A percentile compares a stretch with the other conserved stretches of the same genome.
phyloP scores from a whole-genome alignment of 2,329 filamentous ascomycete species.

The Aspergillus intermedius region DNA sequence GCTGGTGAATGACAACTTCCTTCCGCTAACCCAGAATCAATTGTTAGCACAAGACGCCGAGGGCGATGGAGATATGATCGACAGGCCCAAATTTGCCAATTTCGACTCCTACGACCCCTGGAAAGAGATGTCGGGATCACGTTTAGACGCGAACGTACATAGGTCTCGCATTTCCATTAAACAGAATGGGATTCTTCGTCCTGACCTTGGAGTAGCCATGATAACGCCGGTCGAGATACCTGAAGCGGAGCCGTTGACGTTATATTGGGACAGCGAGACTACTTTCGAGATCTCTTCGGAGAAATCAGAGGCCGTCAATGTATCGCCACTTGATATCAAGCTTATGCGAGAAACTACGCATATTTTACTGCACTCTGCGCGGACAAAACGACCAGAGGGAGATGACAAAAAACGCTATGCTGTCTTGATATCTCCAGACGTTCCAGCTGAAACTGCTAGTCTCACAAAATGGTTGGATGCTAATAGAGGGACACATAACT shows the following conservation, averaged over 20 bases:
- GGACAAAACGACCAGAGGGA: too few relatives aligned
- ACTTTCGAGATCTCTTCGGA: constrained; percentile 16
- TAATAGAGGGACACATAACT: too few relatives aligned
- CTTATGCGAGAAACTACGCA: too few relatives aligned
- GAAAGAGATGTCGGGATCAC: constrained; percentile 21
- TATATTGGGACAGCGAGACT: constrained; percentile 24
- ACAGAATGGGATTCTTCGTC: constrained; percentile 6
- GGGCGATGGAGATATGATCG: not conserved
- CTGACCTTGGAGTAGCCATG: constrained; percentile 16
- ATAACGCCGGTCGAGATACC: constrained; percentile 13
- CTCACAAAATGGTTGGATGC: too few relatives aligned
- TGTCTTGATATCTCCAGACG: too few relatives aligned
- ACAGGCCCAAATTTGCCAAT: constrained; percentile 16
- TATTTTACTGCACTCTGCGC: too few relatives aligned
- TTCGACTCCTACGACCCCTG: constrained; percentile 26
- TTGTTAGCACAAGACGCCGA: constrained; percentile 10
- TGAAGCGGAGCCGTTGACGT: constrained; percentile 15
- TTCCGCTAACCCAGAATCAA: constrained; percentile 49
- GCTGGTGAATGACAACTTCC: constrained; percentile 68
- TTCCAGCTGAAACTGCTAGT: too few relatives aligned
- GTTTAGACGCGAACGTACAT: constrained; percentile 17
- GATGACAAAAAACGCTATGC: too few relatives aligned
- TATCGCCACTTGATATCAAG: too few relatives aligned
- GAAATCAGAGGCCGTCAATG: not conserved
- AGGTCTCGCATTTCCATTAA: constrained; percentile 16